Evolutionary conservation across 2,329 filamentous ascomycete species (phyloP), one percentile per base, ranked within the genome.

Genomic region (Arthrinium phaeospermum): DNA sequence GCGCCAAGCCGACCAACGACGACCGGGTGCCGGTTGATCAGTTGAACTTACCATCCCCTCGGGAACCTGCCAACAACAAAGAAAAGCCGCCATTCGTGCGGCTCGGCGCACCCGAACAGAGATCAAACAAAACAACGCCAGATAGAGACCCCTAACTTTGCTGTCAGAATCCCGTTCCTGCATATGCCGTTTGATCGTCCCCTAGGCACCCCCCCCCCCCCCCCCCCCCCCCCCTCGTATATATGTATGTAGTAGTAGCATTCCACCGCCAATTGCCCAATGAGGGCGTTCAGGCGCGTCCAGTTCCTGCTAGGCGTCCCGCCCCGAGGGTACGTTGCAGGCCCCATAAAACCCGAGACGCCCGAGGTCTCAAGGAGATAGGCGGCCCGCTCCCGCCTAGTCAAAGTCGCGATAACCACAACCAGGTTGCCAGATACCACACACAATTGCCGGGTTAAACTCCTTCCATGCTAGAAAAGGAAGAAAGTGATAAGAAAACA

Each of bases 291-390:
- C 34, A 10, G 19, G 46, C 46, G 44, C 44, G 44, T 45, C 44
- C 44, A 41, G 10, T 45, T 45, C 24, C 24, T 53, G 3, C 24
- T 53, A 16, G 51, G 13, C 14, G 7, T 61, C 30, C 27, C 16
- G 19, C 34, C 19, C 57, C 30, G 57, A 64, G 19, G 22, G n/a
- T 24, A 34, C 34, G 19, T 61, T n/a, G 53, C 57, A 64, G 34
- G 57, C 57, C 34, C 57, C 57, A 41, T 64, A 64, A 41, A 64
- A 64, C 57, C 57, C 57, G 57, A 64, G 57, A 64, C 57, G 57
- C 30, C 57, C 34, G 57, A 41, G 57, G 57, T 64, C 24, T 64
- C 57, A 64, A 41, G 57, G 34, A 41, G 57, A 64, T 19, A 37
- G 57, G 57, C 57, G 57, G 57, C 57, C 57, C 57, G 57, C 57